phyloP scores from a whole-genome alignment of 129 eudicot genomes.

The Centella asiatica region DNA sequence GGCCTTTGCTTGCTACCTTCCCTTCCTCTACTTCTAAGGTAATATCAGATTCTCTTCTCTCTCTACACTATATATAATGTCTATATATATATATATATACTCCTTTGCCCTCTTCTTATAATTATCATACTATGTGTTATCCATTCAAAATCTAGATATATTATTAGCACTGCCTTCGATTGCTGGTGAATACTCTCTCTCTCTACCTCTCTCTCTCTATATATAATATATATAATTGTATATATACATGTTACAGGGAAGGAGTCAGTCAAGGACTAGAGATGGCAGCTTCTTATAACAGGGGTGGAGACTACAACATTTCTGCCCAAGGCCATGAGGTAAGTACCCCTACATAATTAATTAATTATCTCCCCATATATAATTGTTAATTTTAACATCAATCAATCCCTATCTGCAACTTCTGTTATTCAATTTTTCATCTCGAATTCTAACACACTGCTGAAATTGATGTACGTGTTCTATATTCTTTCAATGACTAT shows the following conservation, averaged over 20 bases:
- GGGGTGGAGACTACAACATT: conserved; percentile 26
- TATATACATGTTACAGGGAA: not conserved
- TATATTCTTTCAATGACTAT: no score
- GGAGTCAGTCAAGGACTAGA: no score
- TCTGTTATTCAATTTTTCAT: no score
- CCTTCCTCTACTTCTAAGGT: conserved; percentile 47
- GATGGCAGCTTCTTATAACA: conserved; percentile 45
- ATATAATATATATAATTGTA: not conserved
- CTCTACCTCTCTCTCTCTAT: conserved; percentile 11
- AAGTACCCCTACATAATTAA: not conserved
- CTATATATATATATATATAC: not conserved
- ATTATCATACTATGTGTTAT: not conserved
- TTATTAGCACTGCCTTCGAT: not conserved
- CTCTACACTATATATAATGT: conserved; percentile 6
- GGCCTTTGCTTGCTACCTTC: conserved; percentile 47
- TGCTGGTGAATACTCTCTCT: not conserved
- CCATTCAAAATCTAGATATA: not conserved
- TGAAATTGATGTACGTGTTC: no score
- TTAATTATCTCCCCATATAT: no score
- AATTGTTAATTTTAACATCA: no score
- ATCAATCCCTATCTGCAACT: no score
- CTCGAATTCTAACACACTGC: no score
- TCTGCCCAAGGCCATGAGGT: conserved; percentile 55
- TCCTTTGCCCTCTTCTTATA: not conserved
- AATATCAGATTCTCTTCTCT: conserved; percentile 28